Conservation (phyloP, 306 rosid species). For the Gynostemma pentaphyllum region DNA sequence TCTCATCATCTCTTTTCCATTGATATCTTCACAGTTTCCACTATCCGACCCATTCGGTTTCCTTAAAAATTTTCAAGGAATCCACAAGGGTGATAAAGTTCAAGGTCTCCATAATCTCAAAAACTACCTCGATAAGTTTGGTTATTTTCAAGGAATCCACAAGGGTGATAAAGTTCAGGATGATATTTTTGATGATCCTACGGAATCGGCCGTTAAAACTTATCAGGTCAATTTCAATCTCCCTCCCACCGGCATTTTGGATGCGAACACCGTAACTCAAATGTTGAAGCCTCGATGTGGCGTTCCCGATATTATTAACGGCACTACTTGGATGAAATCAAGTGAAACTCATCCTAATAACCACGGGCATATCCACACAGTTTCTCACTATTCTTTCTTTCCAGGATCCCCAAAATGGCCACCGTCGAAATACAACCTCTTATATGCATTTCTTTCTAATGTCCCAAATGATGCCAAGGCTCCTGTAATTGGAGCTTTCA, state of each 20-base stretch:
- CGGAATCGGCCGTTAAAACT: conserved; percentile 23
- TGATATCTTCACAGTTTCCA: too few relatives aligned
- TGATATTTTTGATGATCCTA: conserved; percentile 17
- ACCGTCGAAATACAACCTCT: neutral
- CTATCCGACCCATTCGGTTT: too few relatives aligned
- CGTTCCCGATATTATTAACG: too few relatives aligned
- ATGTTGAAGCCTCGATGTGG: too few relatives aligned
- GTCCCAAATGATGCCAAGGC: too few relatives aligned
- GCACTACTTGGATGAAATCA: conserved; percentile 14
- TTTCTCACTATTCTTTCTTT: too few relatives aligned
- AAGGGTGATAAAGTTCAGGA: too few relatives aligned
- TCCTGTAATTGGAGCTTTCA: too few relatives aligned
- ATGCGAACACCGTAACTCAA: too few relatives aligned
- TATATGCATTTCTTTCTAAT: neutral
- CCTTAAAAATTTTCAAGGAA: conserved; percentile 21
- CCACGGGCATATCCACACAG: neutral
- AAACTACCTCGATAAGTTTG: conserved; percentile 18
- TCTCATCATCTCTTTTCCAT: too few relatives aligned
- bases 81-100: conserved; percentile 21
- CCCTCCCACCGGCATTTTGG: too few relatives aligned
- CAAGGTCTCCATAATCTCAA: conserved; percentile 25
- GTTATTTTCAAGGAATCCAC: conserved; percentile 16
- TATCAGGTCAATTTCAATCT: conserved; percentile 23
- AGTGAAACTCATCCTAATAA: neutral
- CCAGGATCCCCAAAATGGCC: conserved; percentile 12